Evolutionary conservation across 768 basidiomycete species (phyloP), one percentile per base, ranked within the genome.

Genomic region (Brasilioporus rufonigricans): DNA sequence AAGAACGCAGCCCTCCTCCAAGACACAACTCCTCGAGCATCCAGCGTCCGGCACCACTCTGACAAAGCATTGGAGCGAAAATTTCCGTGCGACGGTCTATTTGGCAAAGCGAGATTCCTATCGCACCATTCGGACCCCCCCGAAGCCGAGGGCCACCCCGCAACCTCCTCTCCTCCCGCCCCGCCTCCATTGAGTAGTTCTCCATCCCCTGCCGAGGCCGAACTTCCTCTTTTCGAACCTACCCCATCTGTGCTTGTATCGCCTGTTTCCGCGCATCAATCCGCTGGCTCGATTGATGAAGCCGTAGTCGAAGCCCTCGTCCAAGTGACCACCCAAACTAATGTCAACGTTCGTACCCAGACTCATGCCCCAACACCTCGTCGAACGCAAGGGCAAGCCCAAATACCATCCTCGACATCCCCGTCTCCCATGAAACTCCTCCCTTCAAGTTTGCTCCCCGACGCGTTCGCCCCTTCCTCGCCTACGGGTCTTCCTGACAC

Each of bases 371-470:
- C 33, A 16, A 39, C 24, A 12, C 56, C 32, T 60, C 55, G 62
- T 3, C 77, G 67, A 12, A 75, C 45, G 9, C 38, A 31, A 60
- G 51, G 61, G 1, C 57, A 59, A 62, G 57, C 64, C 3, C 77
- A 65, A 5, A 75, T 88, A 32, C 85, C 85, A 0, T 89, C 87
- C 1, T 89, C 87, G 8, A 76, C 58, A 11, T 73, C 77, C 1
- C 78, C 78, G 0, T 79, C 77, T 3, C 84, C 82, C 0, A 77
- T 85, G 73, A 83, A 81, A 58, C 65, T 76, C 6, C 69, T 63
- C 23, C 57, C 53, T 4, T 62, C 52, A 31, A 65, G 63, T 48
- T 60, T 52, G 4, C 38, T 57, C 27, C 54, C 65, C 1, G 26
- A 61, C 13, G 55, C 57, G 13, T 57, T 66, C 35, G 19, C 8